Percentiles rank a stretch among this genome's conserved stretches.
Evolutionary conservation across 108 stramenopile genomes (phyloP).

Genomic region (Cafeteria roenbergensis): DNA sequence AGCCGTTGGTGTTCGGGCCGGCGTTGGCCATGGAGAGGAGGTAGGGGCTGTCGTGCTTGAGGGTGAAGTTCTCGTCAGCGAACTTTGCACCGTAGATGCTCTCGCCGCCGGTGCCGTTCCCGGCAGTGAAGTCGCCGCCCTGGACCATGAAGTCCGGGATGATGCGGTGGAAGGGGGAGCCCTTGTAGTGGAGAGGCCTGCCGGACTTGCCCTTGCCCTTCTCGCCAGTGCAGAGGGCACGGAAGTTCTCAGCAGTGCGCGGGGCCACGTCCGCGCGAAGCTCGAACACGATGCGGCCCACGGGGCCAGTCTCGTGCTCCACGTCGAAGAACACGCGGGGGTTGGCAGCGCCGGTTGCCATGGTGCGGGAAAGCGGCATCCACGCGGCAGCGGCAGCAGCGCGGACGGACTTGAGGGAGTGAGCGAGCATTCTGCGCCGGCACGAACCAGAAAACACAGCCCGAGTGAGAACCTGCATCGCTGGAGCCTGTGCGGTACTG

Average conservation of each 20-base stretch:
- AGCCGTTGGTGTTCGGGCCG: slow-evolving; percentile 81
- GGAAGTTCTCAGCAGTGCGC: slow-evolving; percentile 64
- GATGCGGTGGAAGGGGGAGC: slow-evolving; percentile 71
- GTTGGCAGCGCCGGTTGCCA: no score
- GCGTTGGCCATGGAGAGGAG: slow-evolving; percentile 81
- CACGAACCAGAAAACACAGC: no score
- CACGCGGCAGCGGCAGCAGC: no score
- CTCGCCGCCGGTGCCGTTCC: slow-evolving; percentile 75
- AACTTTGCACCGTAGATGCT: slow-evolving; percentile 71
- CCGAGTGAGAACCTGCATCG: no score
- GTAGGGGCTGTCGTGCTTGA: slow-evolving; percentile 65
- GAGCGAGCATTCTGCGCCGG: no score
- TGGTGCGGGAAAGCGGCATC: no score
- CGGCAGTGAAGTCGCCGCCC: slow-evolving; percentile 45
- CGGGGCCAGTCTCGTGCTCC: slow-evolving; percentile 36
- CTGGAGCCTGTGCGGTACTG: no score
- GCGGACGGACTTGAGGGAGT: no score
- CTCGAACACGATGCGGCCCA: slow-evolving; percentile 66
- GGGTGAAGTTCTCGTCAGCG: slow-evolving; percentile 78
- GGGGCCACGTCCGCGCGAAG: slow-evolving; percentile 72
- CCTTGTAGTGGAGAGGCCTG: slow-evolving; percentile 50
- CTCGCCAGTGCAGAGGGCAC: slow-evolving; percentile 33
- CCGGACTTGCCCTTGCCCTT: slow-evolving; percentile 59
- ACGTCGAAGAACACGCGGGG: slow-evolving; percentile 25
- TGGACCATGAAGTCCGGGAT: slow-evolving; percentile 84